A percentile compares a stretch with the other conserved stretches of the same genome.
Evolutionary conservation across 2,329 filamentous ascomycete genomes (phyloP).

Genomic region (Leptodontidium sp.): DNA sequence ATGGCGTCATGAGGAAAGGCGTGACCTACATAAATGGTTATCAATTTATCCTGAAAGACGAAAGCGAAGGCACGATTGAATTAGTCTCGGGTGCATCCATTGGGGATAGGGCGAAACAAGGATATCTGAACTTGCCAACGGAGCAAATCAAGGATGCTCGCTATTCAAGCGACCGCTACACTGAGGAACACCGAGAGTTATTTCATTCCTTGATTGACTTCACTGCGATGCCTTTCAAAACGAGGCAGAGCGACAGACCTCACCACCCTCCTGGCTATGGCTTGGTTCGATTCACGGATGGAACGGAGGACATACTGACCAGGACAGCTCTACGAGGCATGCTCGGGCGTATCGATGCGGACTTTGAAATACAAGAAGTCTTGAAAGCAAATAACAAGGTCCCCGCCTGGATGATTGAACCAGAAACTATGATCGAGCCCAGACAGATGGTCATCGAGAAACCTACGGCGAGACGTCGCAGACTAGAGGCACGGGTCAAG

Average conservation of each 20-base stretch:
- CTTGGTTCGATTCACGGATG: neutral
- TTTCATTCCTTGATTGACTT: neutral
- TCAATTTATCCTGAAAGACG: constrained; percentile 7
- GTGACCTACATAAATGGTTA: neutral
- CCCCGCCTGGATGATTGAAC: neutral
- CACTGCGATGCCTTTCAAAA: neutral
- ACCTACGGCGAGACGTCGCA: constrained; percentile 1
- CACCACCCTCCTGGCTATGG: neutral
- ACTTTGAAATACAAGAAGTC: constrained; percentile 8
- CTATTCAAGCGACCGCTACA: too few relatives aligned
- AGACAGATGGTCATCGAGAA: constrained; percentile 7
- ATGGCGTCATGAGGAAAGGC: neutral
- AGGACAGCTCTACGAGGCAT: constrained; percentile 5
- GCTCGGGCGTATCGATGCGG: neutral
- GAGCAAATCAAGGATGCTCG: constrained; percentile 1
- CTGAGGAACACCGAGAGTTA: too few relatives aligned
- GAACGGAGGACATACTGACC: neutral
- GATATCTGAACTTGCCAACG: constrained; percentile 9
- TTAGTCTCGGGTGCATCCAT: neutral
- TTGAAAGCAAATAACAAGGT: constrained; percentile 2
- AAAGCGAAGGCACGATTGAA: neutral
- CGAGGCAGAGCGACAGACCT: neutral
- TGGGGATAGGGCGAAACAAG: neutral
- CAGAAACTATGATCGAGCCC: neutral
- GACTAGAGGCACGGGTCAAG: neutral